Evolutionary conservation across 2,329 filamentous ascomycete genomes (phyloP).

Genomic region (Trichoderma cornu-damae): DNA sequence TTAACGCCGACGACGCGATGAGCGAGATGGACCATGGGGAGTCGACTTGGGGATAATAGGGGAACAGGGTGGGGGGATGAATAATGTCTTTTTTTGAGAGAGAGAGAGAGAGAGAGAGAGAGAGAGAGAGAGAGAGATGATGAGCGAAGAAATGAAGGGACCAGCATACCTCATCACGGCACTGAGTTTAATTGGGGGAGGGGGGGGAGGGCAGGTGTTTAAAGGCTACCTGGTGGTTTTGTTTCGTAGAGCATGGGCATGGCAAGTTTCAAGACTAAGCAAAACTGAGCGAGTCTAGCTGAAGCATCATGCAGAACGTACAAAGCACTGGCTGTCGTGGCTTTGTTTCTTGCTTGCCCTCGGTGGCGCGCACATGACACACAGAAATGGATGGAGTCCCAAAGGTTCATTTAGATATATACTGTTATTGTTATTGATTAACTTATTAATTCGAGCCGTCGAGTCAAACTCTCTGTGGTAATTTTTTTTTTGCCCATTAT

Average conservation of each 20-base stretch:
- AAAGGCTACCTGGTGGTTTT: not conserved
- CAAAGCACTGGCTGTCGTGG: not conserved
- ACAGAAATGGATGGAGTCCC: too few relatives aligned
- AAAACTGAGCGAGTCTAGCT: not conserved
- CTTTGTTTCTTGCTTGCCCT: too few relatives aligned
- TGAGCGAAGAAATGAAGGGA: not conserved
- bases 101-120: too few relatives aligned
- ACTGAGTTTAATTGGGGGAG: not conserved
- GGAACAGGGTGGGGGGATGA: not conserved
- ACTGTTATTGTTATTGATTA: conserved; percentile 11
- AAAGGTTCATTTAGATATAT: too few relatives aligned
- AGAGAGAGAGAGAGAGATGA: too few relatives aligned
- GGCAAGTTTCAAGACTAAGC: not conserved
- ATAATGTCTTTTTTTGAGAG: not conserved
- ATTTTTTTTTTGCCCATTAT: not conserved
- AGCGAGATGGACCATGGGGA: conserved; percentile 34
- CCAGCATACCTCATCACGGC: not conserved
- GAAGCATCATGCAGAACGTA: not conserved
- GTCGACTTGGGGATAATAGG: conserved; percentile 24
- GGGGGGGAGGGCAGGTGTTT: not conserved
- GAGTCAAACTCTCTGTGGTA: conserved; percentile 1
- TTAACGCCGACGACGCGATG: conserved; percentile 32
- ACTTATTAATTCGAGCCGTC: conserved; percentile 10
- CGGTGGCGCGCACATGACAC: not conserved
- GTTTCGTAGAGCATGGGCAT: not conserved